phyloP scores from a whole-genome alignment of 1,284 basidiomycete genomes.

The Cryptococcus sp. region DNA sequence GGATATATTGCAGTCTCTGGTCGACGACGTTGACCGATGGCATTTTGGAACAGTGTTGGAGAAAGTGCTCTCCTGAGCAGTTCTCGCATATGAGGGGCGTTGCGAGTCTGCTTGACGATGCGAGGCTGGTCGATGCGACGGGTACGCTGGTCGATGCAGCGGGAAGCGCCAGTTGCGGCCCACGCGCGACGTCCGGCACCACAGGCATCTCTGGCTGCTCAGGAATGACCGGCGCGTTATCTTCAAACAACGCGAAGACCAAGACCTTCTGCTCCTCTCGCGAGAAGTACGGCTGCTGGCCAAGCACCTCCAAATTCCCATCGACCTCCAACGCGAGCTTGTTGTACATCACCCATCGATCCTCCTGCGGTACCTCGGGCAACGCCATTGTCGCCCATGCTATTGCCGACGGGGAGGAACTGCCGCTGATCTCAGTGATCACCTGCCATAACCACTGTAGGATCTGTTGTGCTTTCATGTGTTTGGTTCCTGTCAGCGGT shows the following conservation, averaged over 20 bases:
- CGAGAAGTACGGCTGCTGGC: conserved; percentile 24
- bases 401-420: too few relatives aligned
- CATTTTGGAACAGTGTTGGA: neutral
- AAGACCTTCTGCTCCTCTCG: neutral
- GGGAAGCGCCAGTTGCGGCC: neutral
- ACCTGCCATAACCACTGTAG: conserved; percentile 24
- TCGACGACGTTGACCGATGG: too few relatives aligned
- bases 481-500: too few relatives aligned
- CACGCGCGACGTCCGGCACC: neutral
- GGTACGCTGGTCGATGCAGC: neutral
- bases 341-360: conserved; percentile 17
- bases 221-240: conserved; percentile 12
- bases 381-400: conserved; percentile 33
- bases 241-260: conserved; percentile 17
- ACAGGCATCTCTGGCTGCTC: conserved; percentile 3
- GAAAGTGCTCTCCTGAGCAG: conserved; percentile 2
- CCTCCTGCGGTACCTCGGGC: conserved; percentile 18
- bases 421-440: too few relatives aligned
- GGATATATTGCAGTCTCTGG: too few relatives aligned
- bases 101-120: too few relatives aligned
- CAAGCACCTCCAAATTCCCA: conserved; percentile 7
- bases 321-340: conserved; percentile 27
- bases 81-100: conserved; percentile 3
- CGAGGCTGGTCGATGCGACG: neutral
- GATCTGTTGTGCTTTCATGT: conserved; percentile 23